Evolutionary conservation across 768 basidiomycete species (phyloP).

Genomic region (Dictyophora rubrovolvata): DNA sequence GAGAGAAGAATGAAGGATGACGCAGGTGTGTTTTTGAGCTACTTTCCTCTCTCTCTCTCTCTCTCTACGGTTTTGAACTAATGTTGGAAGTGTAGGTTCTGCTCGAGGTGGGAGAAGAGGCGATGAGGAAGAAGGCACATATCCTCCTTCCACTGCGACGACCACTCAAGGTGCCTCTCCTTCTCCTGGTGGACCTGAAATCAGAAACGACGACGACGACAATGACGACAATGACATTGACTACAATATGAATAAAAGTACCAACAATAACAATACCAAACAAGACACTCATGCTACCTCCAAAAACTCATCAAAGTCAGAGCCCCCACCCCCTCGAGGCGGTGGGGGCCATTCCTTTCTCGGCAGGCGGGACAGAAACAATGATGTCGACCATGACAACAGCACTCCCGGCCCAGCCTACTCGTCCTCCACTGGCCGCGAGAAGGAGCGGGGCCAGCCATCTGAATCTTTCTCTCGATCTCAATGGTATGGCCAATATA

Average conservation of each 20-base stretch:
- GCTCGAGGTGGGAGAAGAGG: not conserved
- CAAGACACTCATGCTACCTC: not conserved
- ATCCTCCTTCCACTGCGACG: not conserved
- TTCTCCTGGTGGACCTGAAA: not conserved
- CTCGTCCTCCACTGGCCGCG: not conserved
- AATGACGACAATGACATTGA: not conserved
- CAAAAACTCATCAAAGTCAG: not conserved
- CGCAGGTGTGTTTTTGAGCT: not conserved
- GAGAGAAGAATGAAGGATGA: not conserved
- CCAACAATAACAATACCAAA: not conserved
- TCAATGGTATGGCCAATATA: not conserved
- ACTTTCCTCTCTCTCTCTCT: not conserved
- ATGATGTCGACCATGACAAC: slow-evolving; percentile 10
- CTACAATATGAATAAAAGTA: not conserved
- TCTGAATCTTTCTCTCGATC: slow-evolving; percentile 3
- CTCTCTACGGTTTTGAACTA: not conserved
- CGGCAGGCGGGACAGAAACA: slow-evolving; percentile 35
- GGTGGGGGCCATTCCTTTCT: slow-evolving; percentile 57
- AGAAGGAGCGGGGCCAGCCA: not conserved
- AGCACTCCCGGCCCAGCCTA: not conserved
- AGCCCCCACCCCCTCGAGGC: slow-evolving; percentile 10
- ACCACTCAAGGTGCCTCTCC: not conserved
- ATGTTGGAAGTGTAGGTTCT: not conserved
- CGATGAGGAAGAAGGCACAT: not conserved
- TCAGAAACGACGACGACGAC: not conserved